A percentile compares a stretch with the other conserved stretches of the same genome.
Conservation (phyloP, 306 rosid genomes). For the Lupinus albus region DNA sequence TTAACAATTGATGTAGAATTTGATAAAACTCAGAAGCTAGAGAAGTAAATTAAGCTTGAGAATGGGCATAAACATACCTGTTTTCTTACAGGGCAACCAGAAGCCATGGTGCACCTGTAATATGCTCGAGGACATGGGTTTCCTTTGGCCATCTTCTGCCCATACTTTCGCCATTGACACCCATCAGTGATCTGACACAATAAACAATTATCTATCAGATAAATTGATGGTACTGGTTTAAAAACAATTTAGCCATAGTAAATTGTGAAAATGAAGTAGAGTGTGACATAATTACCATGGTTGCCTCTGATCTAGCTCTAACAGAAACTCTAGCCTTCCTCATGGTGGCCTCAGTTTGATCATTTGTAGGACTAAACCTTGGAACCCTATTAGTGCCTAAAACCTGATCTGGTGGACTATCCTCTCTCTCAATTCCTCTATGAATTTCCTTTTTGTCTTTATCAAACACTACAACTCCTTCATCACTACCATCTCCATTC, state of each 20-base stretch:
- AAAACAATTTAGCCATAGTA: not conserved
- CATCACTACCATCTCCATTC: constrained; percentile 39
- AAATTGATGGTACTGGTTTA: not conserved
- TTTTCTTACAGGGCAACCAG: constrained; percentile 89
- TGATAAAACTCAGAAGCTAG: not conserved
- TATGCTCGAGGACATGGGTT: constrained; percentile 98
- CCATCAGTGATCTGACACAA: constrained; percentile 78
- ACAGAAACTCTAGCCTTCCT: constrained; percentile 85
- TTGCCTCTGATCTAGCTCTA: constrained; percentile 80
- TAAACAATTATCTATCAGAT: not conserved
- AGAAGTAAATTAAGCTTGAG: not conserved
- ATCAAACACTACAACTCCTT: constrained; percentile 38
- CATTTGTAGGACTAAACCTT: constrained; percentile 55
- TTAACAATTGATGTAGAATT: not conserved
- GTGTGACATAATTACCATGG: constrained; percentile 52
- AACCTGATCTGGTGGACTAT: constrained; percentile 53
- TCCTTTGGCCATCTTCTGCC: constrained; percentile 96
- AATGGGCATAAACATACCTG: constrained; percentile 54
- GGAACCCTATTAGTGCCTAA: constrained; percentile 52
- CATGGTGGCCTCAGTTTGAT: constrained; percentile 85
- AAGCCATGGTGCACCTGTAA: constrained; percentile 95
- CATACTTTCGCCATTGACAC: constrained; percentile 96
- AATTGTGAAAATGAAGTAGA: constrained; percentile 2
- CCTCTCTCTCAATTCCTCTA: constrained; percentile 47
- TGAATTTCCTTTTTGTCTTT: constrained; percentile 50